Percentiles rank a stretch among this genome's conserved stretches.
phyloP scores from a whole-genome alignment of 2,329 filamentous ascomycete genomes.

The Boeremia lycopersici region DNA sequence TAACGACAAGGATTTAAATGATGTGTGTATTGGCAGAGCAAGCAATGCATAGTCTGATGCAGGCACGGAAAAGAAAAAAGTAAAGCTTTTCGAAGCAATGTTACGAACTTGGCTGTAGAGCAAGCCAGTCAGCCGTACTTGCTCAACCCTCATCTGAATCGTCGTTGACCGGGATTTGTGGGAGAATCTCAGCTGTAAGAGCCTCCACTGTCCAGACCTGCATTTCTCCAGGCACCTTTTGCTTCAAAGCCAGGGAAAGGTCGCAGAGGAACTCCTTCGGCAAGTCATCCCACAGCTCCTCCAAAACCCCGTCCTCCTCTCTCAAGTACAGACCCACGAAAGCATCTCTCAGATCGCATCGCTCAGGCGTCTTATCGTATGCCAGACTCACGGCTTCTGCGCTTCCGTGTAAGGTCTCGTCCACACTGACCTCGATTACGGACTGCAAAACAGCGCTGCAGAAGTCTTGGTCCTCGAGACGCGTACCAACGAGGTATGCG shows the following conservation, averaged over 20 bases:
- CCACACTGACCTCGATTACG: neutral
- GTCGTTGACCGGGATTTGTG: neutral
- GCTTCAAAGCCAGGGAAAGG: neutral
- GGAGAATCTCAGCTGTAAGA: neutral
- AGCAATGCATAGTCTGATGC: too few species aligned
- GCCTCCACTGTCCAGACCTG: neutral
- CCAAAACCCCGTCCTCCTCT: neutral
- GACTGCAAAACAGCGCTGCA: neutral
- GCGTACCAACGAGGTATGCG: neutral
- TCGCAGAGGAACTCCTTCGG: neutral
- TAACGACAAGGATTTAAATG: too few species aligned
- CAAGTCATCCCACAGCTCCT: neutral
- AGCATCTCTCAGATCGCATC: neutral
- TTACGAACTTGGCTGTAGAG: too few species aligned
- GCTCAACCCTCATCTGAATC: neutral
- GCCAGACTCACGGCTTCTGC: neutral
- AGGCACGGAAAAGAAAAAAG: too few species aligned
- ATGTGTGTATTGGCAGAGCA: neutral
- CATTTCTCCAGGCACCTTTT: neutral
- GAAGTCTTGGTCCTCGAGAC: neutral
- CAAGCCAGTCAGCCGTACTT: too few species aligned
- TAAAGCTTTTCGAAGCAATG: too few species aligned
- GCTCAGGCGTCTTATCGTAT: neutral
- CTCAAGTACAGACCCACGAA: neutral
- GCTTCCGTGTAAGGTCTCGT: too few species aligned